Base-by-base conservation (phyloP, 202 grass and related monocot species). In the Saccharum hybrid region DNA sequence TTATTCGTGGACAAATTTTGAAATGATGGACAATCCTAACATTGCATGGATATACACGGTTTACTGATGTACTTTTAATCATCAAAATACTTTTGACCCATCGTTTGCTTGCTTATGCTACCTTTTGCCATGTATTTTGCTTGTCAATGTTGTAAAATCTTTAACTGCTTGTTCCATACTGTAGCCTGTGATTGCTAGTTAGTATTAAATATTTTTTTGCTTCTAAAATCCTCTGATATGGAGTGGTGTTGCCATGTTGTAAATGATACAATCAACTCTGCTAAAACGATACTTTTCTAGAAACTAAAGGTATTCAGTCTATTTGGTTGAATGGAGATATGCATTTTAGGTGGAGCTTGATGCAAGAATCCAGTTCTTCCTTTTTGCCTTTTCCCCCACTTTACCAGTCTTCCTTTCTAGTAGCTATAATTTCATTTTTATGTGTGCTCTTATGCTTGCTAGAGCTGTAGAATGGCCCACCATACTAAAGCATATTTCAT, bases 381-480 rank as follows among this genome's bases (percentile, higher is more conserved):
- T 57, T 76, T 84, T 71, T 49, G 23, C 10, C 16, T 21, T 68
- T 21, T 54, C 76, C 80, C 15, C 15, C 46, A 45, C 71, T 76
- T 83, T 71, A 7, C 10, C 8, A 51, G 41, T 56, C 52, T 72
- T 73, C 52, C 66, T 84, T 63, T 84, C 45, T 34, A 57, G 70
- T 86, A 83, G 33, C 63, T 80, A 69, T 80, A 31, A 38, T 18
- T 79, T 68, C 75, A 51, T 42, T 69, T 69, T 84, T 70, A 8
- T 45, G 16, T 42, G 51, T 80, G 21, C 31, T 68, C 31, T 1
- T 10, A n/a, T 75, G 51, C 18, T 80, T 22, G 39, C 77, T 81
- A 48, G 62, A 63, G 82, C 52, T 75, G 69, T 63, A 88, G 11
- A 64, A 61, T 81, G 22, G 36, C 51, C 56, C 63, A 73, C 57